Conservation (phyloP, 495 filamentous ascomycete species). For the Aspergillus saccharolyticus region DNA sequence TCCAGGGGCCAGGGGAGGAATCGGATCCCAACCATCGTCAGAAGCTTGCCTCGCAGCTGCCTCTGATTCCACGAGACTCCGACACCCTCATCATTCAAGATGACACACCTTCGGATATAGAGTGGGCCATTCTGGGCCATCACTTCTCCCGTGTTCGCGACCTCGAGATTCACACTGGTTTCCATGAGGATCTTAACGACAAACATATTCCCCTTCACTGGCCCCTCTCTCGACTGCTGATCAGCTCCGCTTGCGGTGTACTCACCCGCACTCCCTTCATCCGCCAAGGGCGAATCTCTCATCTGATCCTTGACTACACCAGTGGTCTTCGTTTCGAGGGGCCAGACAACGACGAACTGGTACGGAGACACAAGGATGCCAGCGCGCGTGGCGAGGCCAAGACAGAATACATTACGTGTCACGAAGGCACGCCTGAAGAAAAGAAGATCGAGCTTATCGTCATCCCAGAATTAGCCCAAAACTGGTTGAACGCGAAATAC, state of each 20-base stretch:
- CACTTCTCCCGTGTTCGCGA: conserved; percentile 18
- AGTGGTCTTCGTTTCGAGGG: conserved; percentile 24
- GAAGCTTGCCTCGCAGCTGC: conserved; percentile 16
- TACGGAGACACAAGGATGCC: conserved; percentile 1
- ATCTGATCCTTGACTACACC: conserved; percentile 10
- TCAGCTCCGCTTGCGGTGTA: conserved; percentile 13
- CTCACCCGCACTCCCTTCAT: conserved; percentile 18
- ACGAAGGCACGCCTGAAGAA: too few relatives aligned
- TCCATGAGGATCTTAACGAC: conserved; percentile 21
- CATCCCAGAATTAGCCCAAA: too few relatives aligned
- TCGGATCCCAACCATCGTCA: conserved; percentile 4
- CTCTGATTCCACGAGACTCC: conserved; percentile 14
- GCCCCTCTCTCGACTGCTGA: conserved; percentile 16
- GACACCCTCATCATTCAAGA: conserved; percentile 14
- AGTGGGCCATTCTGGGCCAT: conserved; percentile 22
- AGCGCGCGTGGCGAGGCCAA: conserved; percentile 16
- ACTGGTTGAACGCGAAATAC: too few relatives aligned
- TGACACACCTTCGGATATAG: conserved; percentile 19
- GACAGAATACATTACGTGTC: too few relatives aligned
- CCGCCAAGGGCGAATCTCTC: conserved; percentile 18
- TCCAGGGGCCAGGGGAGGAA: conserved; percentile 10
- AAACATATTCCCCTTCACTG: conserved; percentile 23
- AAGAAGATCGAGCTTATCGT: too few relatives aligned
- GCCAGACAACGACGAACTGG: conserved; percentile 12
- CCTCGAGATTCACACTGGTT: conserved; percentile 10